phyloP scores from a whole-genome alignment of 1,139 yeast genomes.

The Martiniozyma asiatica region DNA sequence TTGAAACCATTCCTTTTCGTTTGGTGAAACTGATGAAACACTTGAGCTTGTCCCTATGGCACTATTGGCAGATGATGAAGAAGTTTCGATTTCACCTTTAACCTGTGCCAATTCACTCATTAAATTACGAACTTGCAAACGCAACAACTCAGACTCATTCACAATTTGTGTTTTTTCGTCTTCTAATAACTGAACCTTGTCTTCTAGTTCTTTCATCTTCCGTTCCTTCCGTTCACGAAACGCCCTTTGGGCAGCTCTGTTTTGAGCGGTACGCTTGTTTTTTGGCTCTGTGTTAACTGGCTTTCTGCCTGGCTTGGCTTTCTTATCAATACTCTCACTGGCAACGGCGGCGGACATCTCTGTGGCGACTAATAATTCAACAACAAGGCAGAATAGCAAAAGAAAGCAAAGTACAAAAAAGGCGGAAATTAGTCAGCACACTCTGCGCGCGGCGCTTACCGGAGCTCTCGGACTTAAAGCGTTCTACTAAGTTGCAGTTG shows the following conservation, averaged over 20 bases:
- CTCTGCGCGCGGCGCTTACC: too few species aligned
- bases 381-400: too few species aligned
- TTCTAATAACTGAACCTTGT: slow-evolving; percentile 60
- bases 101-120: slow-evolving; percentile 44
- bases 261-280: slow-evolving; percentile 88
- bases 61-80: neutral
- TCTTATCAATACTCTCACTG: too few species aligned
- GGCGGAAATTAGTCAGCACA: too few species aligned
- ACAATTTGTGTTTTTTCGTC: slow-evolving; percentile 51
- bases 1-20: neutral
- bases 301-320: slow-evolving; percentile 52
- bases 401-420: too few species aligned
- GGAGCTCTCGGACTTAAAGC: too few species aligned
- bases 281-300: slow-evolving; percentile 70
- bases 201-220: slow-evolving; percentile 77
- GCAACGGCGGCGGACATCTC: too few species aligned
- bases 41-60: slow-evolving; percentile 4
- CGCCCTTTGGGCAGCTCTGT: slow-evolving; percentile 95
- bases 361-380: too few species aligned
- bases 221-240: slow-evolving; percentile 88
- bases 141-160: slow-evolving; percentile 56
- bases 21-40: slow-evolving; percentile 6
- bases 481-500: too few species aligned
- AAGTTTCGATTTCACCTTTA: slow-evolving; percentile 5
- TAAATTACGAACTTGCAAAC: slow-evolving; percentile 64